Evolutionary conservation across 306 rosid species (phyloP).

Genomic region (Neltuma alba): DNA sequence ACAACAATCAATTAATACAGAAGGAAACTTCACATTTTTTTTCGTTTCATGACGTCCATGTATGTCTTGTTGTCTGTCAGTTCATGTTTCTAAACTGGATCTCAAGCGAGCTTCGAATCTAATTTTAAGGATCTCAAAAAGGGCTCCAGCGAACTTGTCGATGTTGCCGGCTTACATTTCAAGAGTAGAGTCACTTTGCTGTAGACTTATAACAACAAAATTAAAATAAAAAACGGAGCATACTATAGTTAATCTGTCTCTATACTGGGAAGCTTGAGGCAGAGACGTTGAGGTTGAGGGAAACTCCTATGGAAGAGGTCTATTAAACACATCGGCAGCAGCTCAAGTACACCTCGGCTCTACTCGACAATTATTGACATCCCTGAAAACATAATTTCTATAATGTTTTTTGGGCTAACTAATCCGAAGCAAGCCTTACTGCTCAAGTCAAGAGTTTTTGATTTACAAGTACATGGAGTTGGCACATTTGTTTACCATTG

Average conservation of each 20-base stretch:
- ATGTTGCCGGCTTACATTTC: not conserved
- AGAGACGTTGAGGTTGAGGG: not conserved
- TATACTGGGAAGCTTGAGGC: not conserved
- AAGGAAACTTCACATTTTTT: not conserved
- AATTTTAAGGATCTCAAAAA: not conserved
- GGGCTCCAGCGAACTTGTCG: not conserved
- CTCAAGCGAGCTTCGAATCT: not conserved
- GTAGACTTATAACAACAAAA: not conserved
- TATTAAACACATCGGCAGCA: conserved; percentile 8
- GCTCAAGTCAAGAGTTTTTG: not conserved
- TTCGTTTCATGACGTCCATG: not conserved
- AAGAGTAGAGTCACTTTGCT: not conserved
- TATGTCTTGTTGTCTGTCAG: not conserved
- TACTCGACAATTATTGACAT: not conserved
- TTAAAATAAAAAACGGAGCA: not conserved
- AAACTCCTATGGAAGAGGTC: not conserved
- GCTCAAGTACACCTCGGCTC: not conserved
- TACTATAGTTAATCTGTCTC: not conserved
- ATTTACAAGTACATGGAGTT: not conserved
- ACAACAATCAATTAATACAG: not conserved
- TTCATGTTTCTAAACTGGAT: not conserved
- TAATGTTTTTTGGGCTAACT: not conserved
- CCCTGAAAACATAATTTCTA: not conserved
- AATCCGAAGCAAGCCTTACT: not conserved
- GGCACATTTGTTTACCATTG: not conserved